phyloP scores from a whole-genome alignment of 148 eudicot species.

The Chenopodium album region DNA sequence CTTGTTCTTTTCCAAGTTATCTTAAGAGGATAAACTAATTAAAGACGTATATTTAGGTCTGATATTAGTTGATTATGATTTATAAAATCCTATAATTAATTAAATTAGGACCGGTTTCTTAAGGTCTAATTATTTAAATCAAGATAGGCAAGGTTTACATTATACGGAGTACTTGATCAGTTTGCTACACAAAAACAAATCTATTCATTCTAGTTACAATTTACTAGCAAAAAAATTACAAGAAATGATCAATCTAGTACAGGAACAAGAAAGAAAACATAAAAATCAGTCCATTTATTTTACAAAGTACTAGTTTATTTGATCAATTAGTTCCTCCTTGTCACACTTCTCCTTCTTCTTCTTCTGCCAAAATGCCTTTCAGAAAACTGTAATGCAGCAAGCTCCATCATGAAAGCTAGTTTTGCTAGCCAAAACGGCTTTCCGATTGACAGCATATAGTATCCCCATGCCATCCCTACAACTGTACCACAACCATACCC shows the following conservation, averaged over 20 bases:
- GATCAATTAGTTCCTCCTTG: not conserved
- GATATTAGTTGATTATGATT: too few relatives aligned
- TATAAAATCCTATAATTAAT: too few relatives aligned
- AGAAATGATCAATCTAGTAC: not conserved
- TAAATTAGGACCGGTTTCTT: too few relatives aligned
- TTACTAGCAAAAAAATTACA: too few relatives aligned
- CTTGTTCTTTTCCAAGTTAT: too few relatives aligned
- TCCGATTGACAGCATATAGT: conserved; percentile 17
- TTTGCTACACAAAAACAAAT: too few relatives aligned
- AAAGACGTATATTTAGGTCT: too few relatives aligned
- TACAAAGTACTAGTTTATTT: not conserved
- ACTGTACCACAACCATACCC: conserved; percentile 26
- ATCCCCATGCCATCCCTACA: conserved; percentile 21
- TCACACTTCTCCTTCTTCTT: not conserved
- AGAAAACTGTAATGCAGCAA: not conserved
- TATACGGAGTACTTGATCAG: too few relatives aligned
- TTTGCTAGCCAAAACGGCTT: conserved; percentile 13
- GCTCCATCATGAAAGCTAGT: not conserved
- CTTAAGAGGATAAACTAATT: too few relatives aligned
- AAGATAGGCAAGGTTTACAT: too few relatives aligned
- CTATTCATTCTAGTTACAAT: too few relatives aligned
- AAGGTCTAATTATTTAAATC: too few relatives aligned
- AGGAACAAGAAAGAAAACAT: not conserved
- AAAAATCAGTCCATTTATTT: not conserved
- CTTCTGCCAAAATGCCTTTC: not conserved